A percentile compares a stretch with the other conserved stretches of the same genome.
Evolutionary conservation across 805 yeast species (phyloP).

Genomic region (Candida saitoana): DNA sequence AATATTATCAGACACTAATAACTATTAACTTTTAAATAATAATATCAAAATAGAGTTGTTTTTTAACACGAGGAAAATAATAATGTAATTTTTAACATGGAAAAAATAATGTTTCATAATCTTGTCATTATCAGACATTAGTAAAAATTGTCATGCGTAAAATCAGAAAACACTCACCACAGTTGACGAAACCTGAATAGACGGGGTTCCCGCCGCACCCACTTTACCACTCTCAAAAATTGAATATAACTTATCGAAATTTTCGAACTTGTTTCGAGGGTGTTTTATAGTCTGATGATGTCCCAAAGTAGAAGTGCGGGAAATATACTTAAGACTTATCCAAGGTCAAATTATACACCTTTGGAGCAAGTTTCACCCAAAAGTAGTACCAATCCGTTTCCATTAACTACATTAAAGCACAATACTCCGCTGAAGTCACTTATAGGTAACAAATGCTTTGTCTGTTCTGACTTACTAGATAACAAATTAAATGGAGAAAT

Average conservation of each 20-base stretch:
- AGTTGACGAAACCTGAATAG: too few relatives aligned
- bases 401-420: background rate
- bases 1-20: too few relatives aligned
- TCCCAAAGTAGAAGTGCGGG: too few relatives aligned
- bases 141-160: too few relatives aligned
- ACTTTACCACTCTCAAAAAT: background rate
- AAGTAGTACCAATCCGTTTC: background rate
- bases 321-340: too few relatives aligned
- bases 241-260: background rate
- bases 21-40: too few relatives aligned
- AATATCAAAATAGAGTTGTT: too few relatives aligned
- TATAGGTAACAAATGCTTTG: background rate
- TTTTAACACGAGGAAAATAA: too few relatives aligned
- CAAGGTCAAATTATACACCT: too few relatives aligned
- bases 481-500: slow-evolving; percentile 1
- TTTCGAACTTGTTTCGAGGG: background rate
- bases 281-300: background rate
- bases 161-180: too few relatives aligned
- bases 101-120: too few relatives aligned
- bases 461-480: background rate
- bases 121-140: too few relatives aligned
- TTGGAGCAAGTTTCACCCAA: background rate
- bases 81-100: background rate
- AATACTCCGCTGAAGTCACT: background rate
- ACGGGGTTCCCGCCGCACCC: background rate